Evolutionary conservation across 2,329 filamentous ascomycete genomes (phyloP), one percentile per base, ranked within the genome.

Genomic region (Xylariales sp.): DNA sequence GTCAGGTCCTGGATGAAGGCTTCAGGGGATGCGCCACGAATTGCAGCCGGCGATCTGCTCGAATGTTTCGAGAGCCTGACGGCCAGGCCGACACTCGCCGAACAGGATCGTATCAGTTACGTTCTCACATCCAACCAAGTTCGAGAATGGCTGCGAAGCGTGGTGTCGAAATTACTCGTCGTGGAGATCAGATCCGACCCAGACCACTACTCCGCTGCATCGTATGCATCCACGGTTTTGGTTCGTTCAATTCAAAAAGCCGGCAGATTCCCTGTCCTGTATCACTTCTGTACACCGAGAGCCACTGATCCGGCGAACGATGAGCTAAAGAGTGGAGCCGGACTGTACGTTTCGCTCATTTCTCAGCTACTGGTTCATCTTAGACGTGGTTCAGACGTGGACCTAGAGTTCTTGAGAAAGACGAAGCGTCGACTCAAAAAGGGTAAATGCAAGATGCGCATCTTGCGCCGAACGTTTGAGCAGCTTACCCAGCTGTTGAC

Each of bases 51-150:
- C 12, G 47, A 48, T n/a, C 22, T 42, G 8, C 27, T 34, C n/a
- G 38, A 46, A 3, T 46, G 35, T 11, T 35, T 50, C 5, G 31
- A 20, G 16, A 41, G 48, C 14, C 5, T 46, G 8, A 29, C 32
- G 4, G 15, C 25, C 11, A 36, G 19, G 33, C 25, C 43, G 9
- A 36, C 5, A 8, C 37, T 34, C 7, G 21, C 28, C n/a, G 46
- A 50, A 8, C 45, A 48, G 14, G 44, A 43, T 20, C 40, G 21
- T n/a, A 22, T 45, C 14, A 38, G 25, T 15, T 50, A 42, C 41
- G 45, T 50, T 3, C 33, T 50, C 9, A 39, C 36, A 14, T 50
- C 44, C 1, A 18, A 42, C 7, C 46, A 46, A 20, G 12, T 50
- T 11, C 31, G 33, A 20, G 10, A 19, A 9, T 48, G 38, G 39